phyloP scores from a whole-genome alignment of 2,329 filamentous ascomycete species.

The Cercospora sp. region DNA sequence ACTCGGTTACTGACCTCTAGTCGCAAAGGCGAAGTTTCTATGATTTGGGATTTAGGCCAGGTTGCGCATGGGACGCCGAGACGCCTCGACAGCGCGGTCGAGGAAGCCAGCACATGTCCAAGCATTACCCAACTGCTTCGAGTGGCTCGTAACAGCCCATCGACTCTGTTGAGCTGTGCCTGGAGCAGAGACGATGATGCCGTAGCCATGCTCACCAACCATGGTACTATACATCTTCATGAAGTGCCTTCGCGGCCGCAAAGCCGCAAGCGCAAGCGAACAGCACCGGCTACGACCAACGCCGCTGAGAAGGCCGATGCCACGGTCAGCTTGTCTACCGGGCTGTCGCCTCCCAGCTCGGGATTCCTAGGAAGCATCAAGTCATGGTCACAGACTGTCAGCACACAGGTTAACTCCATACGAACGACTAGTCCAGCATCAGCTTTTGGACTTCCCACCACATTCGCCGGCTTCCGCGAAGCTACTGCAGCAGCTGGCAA shows the following conservation, averaged over 20 bases:
- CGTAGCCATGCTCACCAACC: slow-evolving; percentile 85
- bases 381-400: slow-evolving; percentile 47
- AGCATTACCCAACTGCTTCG: slow-evolving; percentile 79
- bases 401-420: slow-evolving; percentile 37
- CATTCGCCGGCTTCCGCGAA: slow-evolving; percentile 37
- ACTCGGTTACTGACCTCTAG: slow-evolving; percentile 75
- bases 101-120: slow-evolving; percentile 38
- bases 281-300: slow-evolving; percentile 21
- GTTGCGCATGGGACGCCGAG: slow-evolving; percentile 46
- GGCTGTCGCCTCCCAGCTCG: slow-evolving; percentile 36
- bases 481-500: slow-evolving; percentile 50
- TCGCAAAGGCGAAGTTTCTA: slow-evolving; percentile 79
- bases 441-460: slow-evolving; percentile 32
- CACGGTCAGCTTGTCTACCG: slow-evolving; percentile 37
- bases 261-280: slow-evolving; percentile 32
- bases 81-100: slow-evolving; percentile 13
- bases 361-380: slow-evolving; percentile 35
- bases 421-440: slow-evolving; percentile 26
- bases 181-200: slow-evolving; percentile 85
- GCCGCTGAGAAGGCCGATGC: slow-evolving; percentile 37
- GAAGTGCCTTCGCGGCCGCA: slow-evolving; percentile 65
- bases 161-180: slow-evolving; percentile 83
- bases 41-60: slow-evolving; percentile 76
- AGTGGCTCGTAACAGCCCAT: slow-evolving; percentile 88
- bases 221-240: slow-evolving; percentile 91